Percentiles rank a stretch among this genome's conserved stretches.
These are phyloP conservation scores for Lunularia cruciata DNA, from an alignment of 225 moss, liverwort and hornwort genomes.

Conservation along the genomic window DNA sequence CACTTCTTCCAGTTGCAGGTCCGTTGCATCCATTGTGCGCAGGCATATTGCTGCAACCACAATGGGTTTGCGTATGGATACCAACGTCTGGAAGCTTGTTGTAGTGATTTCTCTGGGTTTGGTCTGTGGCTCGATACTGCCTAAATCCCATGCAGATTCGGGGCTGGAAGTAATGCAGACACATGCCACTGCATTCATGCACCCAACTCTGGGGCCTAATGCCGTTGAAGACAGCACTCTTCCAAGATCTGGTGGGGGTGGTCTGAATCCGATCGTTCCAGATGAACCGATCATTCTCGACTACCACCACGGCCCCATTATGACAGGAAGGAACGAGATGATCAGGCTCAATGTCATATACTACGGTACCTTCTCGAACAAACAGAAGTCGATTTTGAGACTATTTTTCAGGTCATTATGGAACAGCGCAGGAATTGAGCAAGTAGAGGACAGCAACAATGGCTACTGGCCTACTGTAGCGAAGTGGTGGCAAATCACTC, in stretches of 20 bases:
- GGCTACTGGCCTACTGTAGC: slow-evolving; percentile 45
- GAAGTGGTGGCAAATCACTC: slow-evolving; percentile 63
- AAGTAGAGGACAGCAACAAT: slow-evolving; percentile 31
- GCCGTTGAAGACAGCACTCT: slow-evolving; percentile 2
- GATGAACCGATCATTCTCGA: slow-evolving; percentile 47
- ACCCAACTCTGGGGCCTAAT: slow-evolving; percentile 9
- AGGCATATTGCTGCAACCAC: no score
- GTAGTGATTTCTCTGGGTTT: slow-evolving; percentile 14
- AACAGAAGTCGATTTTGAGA: slow-evolving; percentile 38
- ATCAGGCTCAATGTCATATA: slow-evolving; percentile 53
- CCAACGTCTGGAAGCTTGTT: neutral
- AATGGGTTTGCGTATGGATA: no score
- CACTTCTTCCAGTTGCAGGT: neutral
- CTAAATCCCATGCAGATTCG: slow-evolving; percentile 2
- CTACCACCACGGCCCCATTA: slow-evolving; percentile 62
- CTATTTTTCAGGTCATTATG: slow-evolving; percentile 53
- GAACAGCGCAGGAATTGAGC: slow-evolving; percentile 31
- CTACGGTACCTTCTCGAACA: slow-evolving; percentile 47
- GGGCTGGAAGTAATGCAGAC: slow-evolving; percentile 16
- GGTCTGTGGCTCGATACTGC: slow-evolving; percentile 18
- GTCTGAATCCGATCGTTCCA: slow-evolving; percentile 15
- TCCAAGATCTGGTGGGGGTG: slow-evolving; percentile 8
- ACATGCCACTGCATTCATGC: slow-evolving; percentile 12
- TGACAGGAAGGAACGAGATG: slow-evolving; percentile 47
- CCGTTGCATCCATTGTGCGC: no score